Percentiles rank a stretch among this genome's conserved stretches.
These are phyloP conservation scores for Rhizophora apiculata DNA, from an alignment of 345 rosid genomes.

Conservation along the genomic window DNA sequence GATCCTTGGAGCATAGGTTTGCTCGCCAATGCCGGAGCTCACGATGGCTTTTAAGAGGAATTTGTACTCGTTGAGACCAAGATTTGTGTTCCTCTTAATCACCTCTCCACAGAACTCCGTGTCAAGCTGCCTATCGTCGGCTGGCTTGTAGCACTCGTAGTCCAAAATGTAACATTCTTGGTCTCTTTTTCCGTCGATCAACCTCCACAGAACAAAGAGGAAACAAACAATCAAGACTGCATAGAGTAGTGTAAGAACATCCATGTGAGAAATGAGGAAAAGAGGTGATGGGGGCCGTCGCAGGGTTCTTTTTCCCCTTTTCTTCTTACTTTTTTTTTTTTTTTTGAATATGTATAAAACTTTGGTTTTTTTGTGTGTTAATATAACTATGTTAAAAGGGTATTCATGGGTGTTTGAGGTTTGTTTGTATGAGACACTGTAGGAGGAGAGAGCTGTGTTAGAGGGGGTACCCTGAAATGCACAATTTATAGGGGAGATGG, in stretches of 20 bases:
- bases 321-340: too few relatives aligned
- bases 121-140: slow-evolving; percentile 39
- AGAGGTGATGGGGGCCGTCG: background rate
- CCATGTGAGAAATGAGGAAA: slow-evolving; percentile 24
- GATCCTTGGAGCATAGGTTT: slow-evolving; percentile 40
- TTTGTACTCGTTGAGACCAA: slow-evolving; percentile 45
- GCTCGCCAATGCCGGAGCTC: slow-evolving; percentile 49
- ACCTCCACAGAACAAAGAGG: slow-evolving; percentile 22
- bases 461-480: too few relatives aligned
- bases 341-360: too few relatives aligned
- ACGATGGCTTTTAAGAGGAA: slow-evolving; percentile 49
- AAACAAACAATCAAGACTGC: slow-evolving; percentile 26
- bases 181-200: slow-evolving; percentile 24
- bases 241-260: slow-evolving; percentile 19
- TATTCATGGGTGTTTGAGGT: too few relatives aligned
- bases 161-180: slow-evolving; percentile 44
- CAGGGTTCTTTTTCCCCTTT: too few relatives aligned
- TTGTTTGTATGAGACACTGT: too few relatives aligned
- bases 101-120: slow-evolving; percentile 35
- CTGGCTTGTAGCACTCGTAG: slow-evolving; percentile 42
- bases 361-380: background rate
- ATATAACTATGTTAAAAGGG: background rate
- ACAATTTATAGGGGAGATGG: too few relatives aligned
- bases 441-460: too few relatives aligned
- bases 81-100: slow-evolving; percentile 36